Percentiles rank a stretch among this genome's conserved stretches.
phyloP scores from a whole-genome alignment of 108 stramenopile species.

The Fragilaria radians region DNA sequence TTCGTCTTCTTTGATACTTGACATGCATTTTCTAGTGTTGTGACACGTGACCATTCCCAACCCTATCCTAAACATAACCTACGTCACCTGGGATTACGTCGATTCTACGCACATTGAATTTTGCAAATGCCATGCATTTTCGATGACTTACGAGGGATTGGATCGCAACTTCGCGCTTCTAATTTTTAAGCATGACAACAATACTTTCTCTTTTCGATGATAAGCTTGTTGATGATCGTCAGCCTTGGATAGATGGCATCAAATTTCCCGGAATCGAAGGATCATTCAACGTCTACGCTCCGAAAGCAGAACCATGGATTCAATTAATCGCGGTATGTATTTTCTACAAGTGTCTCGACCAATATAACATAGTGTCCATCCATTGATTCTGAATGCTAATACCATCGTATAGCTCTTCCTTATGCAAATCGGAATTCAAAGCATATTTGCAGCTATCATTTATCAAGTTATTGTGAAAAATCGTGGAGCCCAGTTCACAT shows the following conservation, averaged over 20 bases:
- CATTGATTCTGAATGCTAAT: background rate
- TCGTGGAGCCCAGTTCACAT: conserved; percentile 16
- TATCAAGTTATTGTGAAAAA: conserved; percentile 22
- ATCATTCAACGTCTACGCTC: background rate
- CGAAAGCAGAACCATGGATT: background rate
- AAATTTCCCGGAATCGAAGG: background rate
- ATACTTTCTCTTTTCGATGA: background rate
- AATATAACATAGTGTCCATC: background rate
- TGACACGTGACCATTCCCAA: too few relatives aligned
- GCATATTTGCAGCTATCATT: conserved; percentile 19
- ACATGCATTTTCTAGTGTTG: too few relatives aligned
- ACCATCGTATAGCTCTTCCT: background rate
- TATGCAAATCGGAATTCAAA: conserved; percentile 19
- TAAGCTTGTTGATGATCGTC: background rate
- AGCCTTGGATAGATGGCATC: background rate
- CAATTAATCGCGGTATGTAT: background rate
- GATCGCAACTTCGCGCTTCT: too few relatives aligned
- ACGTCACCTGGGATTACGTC: too few relatives aligned
- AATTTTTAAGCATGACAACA: background rate
- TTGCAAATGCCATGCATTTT: too few relatives aligned
- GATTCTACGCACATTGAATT: too few relatives aligned
- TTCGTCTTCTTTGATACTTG: too few relatives aligned
- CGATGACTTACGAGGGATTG: too few relatives aligned
- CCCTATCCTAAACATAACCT: too few relatives aligned
- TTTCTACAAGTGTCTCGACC: too few relatives aligned